Evolutionary conservation across 129 eudicot species (phyloP), one percentile per base, ranked within the genome.

Genomic region (Flaveria robusta): DNA sequence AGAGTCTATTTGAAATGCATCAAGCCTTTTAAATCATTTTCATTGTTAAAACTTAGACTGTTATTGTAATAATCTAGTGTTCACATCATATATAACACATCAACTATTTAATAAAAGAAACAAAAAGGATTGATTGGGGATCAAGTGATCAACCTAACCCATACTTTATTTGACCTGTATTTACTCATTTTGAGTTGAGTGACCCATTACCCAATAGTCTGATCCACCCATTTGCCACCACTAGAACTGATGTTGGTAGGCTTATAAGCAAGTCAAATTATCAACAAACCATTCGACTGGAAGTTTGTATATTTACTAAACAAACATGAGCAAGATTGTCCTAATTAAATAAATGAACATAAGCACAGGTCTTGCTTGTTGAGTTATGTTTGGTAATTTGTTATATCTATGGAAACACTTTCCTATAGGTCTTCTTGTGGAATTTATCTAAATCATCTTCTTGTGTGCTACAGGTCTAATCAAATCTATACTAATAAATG

Each of bases 1-100:
- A 34, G 39, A 34, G 39, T 34, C 37, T 31, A 34, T 34, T 24
- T 24, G 27, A 24, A 50, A 15, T 14, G 19, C 84, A 81, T 75
- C 77, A 83, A 77, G 85, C 83, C 56, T 77, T 62, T 81, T 77
- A 74, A 31, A 83, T 54, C 47, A 89, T 83, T 79, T 86, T 89
- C 23, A 27, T 65, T 34, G 4, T 23, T 27, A 24, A 19, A 7
- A 18, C 63, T 19, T 55, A 18, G 3, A 55, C 6, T 55, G 0
- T 55, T 9, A 55, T 19, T 18, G 27, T 8, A 22, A 55, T 6
- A 55, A 19, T 18, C 8, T 5, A 0, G 27, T 9, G 19, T 22
- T 55, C 7, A 3, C 11, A 55, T 55, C 63, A 55, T 20, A 6
- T 55, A 9, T 3, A 23, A 58, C 34, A 23, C 7, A 58, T 58